phyloP scores from a whole-genome alignment of 2,329 filamentous ascomycete species.

The Aspergillus ustus region DNA sequence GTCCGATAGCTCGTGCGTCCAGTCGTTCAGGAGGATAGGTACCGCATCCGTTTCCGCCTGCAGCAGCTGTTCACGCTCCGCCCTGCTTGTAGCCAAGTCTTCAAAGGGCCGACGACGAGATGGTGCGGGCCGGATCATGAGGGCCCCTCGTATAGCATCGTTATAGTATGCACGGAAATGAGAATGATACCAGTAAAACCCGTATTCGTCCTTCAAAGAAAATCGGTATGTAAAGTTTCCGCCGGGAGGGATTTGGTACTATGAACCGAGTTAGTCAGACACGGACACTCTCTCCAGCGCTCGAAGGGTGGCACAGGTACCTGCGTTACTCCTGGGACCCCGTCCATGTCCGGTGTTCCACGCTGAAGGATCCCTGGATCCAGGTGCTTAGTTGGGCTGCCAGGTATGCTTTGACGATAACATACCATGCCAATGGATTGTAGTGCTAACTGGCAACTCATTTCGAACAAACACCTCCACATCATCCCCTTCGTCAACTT shows the following conservation, averaged over 20 bases:
- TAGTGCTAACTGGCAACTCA: conserved; percentile 1
- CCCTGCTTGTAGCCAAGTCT: background rate
- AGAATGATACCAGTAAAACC: conserved; percentile 7
- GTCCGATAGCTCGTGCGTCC: background rate
- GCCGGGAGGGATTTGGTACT: background rate
- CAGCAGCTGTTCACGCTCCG: background rate
- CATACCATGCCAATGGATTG: conserved; percentile 7
- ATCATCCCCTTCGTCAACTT: conserved; percentile 1
- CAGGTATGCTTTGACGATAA: background rate
- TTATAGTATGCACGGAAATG: conserved; percentile 5
- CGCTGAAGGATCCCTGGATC: conserved; percentile 2
- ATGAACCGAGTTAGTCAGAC: background rate
- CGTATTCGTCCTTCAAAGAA: background rate
- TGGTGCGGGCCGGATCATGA: conserved; percentile 2
- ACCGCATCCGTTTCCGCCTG: conserved; percentile 4
- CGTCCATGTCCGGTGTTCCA: conserved; percentile 4
- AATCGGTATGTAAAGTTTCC: conserved; percentile 4
- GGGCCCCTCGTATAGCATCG: conserved; percentile 1
- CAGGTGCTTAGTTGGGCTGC: background rate
- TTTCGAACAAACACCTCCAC: conserved; percentile 2
- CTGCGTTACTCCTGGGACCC: conserved; percentile 3
- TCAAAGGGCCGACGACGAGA: background rate
- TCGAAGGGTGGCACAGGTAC: background rate
- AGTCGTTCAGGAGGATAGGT: conserved; percentile 3
- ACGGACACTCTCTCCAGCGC: background rate